Conservation (phyloP, 179 eudicot genomes). For the Vitellaria paradoxa region DNA sequence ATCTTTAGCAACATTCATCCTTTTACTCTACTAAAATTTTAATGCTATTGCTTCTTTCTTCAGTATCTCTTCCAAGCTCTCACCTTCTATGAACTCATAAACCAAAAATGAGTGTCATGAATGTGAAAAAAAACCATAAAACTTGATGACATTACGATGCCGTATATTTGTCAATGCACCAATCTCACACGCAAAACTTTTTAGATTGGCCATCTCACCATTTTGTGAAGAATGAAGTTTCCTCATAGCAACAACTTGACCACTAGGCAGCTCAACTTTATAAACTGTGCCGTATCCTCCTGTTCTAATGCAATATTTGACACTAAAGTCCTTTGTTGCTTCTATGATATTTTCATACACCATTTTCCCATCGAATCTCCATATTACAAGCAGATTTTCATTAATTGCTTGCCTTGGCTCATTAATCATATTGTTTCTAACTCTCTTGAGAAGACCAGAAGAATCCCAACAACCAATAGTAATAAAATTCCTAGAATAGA, state of each 20-base stretch:
- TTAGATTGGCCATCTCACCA: too few relatives aligned
- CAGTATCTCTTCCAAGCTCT: too few relatives aligned
- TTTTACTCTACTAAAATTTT: conserved; percentile 26
- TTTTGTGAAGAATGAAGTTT: too few relatives aligned
- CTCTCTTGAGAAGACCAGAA: background rate
- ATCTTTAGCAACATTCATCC: conserved; percentile 31
- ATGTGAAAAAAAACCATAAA: conserved; percentile 26
- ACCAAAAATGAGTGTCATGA: conserved; percentile 1
- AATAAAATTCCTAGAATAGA: background rate
- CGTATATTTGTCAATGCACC: too few relatives aligned
- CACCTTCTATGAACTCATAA: too few relatives aligned
- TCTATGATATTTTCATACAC: background rate
- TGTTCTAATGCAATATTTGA: background rate
- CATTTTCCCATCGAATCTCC: background rate
- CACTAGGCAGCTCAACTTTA: conserved; percentile 17
- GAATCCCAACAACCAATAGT: background rate
- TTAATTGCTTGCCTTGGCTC: background rate
- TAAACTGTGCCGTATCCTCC: background rate
- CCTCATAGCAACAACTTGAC: conserved; percentile 31
- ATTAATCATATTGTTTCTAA: background rate
- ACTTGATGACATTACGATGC: conserved; percentile 25
- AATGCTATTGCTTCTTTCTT: background rate
- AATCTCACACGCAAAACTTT: too few relatives aligned
- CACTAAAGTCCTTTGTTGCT: background rate
- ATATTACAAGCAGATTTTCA: background rate